phyloP scores from a whole-genome alignment of 306 rosid species.

The Spatholobus suberectus region DNA sequence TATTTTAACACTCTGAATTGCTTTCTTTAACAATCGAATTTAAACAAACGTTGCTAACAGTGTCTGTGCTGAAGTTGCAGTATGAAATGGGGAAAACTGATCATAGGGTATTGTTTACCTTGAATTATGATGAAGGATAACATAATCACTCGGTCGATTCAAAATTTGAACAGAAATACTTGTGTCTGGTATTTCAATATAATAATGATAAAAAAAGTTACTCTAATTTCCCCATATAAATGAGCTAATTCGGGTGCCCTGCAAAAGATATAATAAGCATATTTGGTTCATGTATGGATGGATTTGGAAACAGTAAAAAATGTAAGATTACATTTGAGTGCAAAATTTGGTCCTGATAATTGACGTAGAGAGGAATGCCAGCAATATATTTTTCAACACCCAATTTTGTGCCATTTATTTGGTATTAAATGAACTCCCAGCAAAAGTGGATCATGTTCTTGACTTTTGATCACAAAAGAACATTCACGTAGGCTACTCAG shows the following conservation, averaged over 20 bases:
- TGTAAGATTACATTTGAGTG: neutral
- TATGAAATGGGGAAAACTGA: too few relatives aligned
- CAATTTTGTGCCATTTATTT: neutral
- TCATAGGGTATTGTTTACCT: neutral
- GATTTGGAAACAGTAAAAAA: neutral
- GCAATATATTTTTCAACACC: neutral
- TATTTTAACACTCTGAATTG: neutral
- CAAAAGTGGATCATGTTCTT: slow-evolving; percentile 7
- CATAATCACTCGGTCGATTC: neutral
- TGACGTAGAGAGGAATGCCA: neutral
- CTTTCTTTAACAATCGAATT: too few relatives aligned
- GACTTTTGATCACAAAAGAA: neutral
- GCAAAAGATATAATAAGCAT: neutral
- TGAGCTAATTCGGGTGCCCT: neutral
- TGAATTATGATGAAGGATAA: neutral
- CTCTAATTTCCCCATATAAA: neutral
- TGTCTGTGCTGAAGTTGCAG: too few relatives aligned
- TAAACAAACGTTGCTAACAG: too few relatives aligned
- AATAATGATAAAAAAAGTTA: neutral
- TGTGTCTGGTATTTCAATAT: too few relatives aligned
- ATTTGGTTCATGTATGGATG: neutral
- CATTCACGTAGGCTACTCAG: neutral
- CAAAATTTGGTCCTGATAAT: neutral
- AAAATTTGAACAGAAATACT: neutral
- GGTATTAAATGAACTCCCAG: neutral